Conservation (phyloP, 345 rosid genomes). For the Erysimum cheiranthoides region DNA sequence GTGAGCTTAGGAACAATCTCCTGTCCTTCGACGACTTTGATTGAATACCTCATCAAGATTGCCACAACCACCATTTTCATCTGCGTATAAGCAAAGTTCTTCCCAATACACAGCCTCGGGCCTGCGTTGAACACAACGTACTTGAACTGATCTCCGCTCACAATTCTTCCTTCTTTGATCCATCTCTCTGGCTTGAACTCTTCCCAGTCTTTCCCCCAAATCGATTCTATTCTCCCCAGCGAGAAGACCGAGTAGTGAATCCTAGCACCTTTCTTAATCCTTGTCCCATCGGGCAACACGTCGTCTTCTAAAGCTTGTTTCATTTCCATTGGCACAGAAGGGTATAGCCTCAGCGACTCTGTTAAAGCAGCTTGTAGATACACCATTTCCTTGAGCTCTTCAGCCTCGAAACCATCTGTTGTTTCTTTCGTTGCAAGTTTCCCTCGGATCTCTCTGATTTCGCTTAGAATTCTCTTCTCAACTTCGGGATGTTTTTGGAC, state of each 20-base stretch:
- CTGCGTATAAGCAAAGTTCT: conserved; percentile 76
- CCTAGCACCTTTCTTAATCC: conserved; percentile 60
- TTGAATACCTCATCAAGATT: conserved; percentile 58
- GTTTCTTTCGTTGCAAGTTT: conserved; percentile 4
- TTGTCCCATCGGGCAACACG: conserved; percentile 63
- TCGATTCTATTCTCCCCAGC: conserved; percentile 61
- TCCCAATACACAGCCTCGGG: conserved; percentile 75
- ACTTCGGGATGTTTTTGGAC: conserved; percentile 55
- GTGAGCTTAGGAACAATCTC: conserved; percentile 64
- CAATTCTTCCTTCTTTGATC: conserved; percentile 58
- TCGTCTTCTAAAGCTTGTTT: conserved; percentile 70
- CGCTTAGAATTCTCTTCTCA: conserved; percentile 58
- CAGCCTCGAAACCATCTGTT: conserved; percentile 36
- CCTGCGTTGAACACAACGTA: conserved; percentile 83
- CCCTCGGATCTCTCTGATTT: conserved; percentile 46
- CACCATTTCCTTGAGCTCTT: conserved; percentile 63
- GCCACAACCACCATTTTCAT: conserved; percentile 91
- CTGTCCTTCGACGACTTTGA: conserved; percentile 61
- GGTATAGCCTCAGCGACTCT: conserved; percentile 75
- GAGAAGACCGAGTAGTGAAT: conserved; percentile 56
- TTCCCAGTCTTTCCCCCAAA: conserved; percentile 72
- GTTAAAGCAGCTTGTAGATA: conserved; percentile 79
- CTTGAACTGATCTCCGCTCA: conserved; percentile 68
- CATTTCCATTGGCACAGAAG: conserved; percentile 73
- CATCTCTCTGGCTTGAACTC: conserved; percentile 84